A percentile compares a stretch with the other conserved stretches of the same genome.
Conservation (phyloP, 2,329 filamentous ascomycete genomes). For the Pseudogymnoascus sp. region DNA sequence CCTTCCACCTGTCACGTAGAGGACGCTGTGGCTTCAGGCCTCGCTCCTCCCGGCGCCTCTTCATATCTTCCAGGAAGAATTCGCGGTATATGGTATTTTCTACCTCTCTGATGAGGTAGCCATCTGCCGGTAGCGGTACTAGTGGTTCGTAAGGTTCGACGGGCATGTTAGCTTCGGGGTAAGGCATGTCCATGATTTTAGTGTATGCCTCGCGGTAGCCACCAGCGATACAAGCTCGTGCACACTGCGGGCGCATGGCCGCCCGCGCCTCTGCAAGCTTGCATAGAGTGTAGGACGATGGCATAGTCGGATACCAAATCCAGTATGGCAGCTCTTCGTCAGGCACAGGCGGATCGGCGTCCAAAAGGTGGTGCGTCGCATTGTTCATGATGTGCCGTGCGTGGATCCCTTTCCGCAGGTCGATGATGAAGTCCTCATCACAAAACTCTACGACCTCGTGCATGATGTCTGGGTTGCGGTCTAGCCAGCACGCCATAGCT, state of each 20-base stretch:
- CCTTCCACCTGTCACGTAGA: neutral
- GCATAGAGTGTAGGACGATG: neutral
- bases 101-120: neutral
- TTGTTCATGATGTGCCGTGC: conserved; percentile 29
- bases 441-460: conserved; percentile 10
- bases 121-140: neutral
- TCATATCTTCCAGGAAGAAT: neutral
- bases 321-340: conserved; percentile 5
- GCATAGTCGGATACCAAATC: conserved; percentile 3
- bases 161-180: neutral
- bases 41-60: neutral
- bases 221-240: neutral
- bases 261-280: neutral
- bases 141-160: neutral
- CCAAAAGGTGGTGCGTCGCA: conserved; percentile 28
- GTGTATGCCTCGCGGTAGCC: neutral
- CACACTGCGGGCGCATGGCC: neutral
- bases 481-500: conserved; percentile 26
- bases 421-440: neutral
- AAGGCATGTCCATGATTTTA: neutral
- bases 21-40: neutral
- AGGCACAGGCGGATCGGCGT: conserved; percentile 30
- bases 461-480: neutral
- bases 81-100: neutral
- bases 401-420: conserved; percentile 20